A percentile compares a stretch with the other conserved stretches of the same genome.
Conservation (phyloP, 805 yeast species). For the Wickerhamiella spandovensis region DNA sequence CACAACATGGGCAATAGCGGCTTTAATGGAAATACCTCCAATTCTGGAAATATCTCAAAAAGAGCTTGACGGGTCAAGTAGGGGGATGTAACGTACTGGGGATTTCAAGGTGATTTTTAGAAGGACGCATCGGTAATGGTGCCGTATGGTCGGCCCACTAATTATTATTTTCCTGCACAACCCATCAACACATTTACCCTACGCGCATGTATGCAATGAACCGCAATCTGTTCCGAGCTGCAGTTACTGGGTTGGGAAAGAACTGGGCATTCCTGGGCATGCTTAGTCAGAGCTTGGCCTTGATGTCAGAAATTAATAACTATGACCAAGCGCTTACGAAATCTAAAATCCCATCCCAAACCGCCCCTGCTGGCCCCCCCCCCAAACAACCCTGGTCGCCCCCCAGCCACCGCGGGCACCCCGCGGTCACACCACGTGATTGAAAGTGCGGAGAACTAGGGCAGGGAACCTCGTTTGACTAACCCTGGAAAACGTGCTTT, state of each 20-base stretch:
- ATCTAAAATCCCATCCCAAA: too few relatives aligned
- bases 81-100: too few relatives aligned
- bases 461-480: too few relatives aligned
- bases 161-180: not conserved
- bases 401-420: too few relatives aligned
- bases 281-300: too few relatives aligned
- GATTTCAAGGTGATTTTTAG: too few relatives aligned
- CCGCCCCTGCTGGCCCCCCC: too few relatives aligned
- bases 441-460: not conserved
- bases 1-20: not conserved
- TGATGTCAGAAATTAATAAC: too few relatives aligned
- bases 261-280: too few relatives aligned
- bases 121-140: not conserved
- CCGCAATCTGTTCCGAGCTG: not conserved
- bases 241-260: not conserved
- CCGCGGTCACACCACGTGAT: not conserved
- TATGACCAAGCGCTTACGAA: too few relatives aligned
- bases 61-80: not conserved
- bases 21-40: not conserved
- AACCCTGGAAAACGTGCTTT: not conserved
- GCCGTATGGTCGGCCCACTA: not conserved
- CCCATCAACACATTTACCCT: not conserved
- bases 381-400: too few relatives aligned
- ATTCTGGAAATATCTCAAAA: not conserved
- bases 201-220: not conserved